These are phyloP conservation scores for Solanum hybrid DNA, from an alignment of 305 asterid genomes.

Conservation along the genomic window DNA sequence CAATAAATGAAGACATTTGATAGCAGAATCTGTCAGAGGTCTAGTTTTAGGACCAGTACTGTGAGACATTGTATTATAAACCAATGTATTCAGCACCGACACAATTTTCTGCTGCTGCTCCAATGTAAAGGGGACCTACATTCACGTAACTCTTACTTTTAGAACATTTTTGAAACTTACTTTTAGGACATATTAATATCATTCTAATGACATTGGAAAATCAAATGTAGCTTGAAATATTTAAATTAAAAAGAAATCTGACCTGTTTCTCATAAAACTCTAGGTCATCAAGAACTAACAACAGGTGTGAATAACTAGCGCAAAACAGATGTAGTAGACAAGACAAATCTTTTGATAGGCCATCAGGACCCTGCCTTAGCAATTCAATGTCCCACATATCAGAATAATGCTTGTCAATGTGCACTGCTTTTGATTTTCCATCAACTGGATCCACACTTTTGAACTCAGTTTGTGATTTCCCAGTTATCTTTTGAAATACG, in stretches of 20 bases:
- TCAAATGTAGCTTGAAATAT: not conserved
- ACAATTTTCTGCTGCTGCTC: conserved; percentile 79
- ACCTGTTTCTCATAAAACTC: conserved; percentile 98
- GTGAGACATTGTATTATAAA: conserved; percentile 60
- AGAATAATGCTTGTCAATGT: conserved; percentile 37
- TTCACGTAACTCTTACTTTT: not conserved
- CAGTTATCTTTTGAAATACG: conserved; percentile 60
- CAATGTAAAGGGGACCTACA: conserved; percentile 75
- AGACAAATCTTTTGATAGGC: conserved; percentile 53
- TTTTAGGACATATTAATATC: not conserved
- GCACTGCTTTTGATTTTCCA: conserved; percentile 23
- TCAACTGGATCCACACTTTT: conserved; percentile 19
- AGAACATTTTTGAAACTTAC: not conserved
- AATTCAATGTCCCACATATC: conserved; percentile 67
- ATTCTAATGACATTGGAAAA: not conserved
- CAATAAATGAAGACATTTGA: conserved; percentile 82
- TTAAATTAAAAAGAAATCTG: conserved; percentile 4
- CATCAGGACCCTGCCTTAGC: conserved; percentile 70
- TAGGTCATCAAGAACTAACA: conserved; percentile 82
- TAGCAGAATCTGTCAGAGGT: conserved; percentile 65
- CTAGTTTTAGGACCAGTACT: conserved; percentile 31
- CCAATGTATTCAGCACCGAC: conserved; percentile 65
- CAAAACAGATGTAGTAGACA: conserved; percentile 84
- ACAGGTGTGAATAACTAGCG: conserved; percentile 76
- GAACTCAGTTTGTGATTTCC: conserved; percentile 43